Evolutionary conservation across 495 filamentous ascomycete species (phyloP), one percentile per base, ranked within the genome.

Genomic region (Xylaria flabelliformis): DNA sequence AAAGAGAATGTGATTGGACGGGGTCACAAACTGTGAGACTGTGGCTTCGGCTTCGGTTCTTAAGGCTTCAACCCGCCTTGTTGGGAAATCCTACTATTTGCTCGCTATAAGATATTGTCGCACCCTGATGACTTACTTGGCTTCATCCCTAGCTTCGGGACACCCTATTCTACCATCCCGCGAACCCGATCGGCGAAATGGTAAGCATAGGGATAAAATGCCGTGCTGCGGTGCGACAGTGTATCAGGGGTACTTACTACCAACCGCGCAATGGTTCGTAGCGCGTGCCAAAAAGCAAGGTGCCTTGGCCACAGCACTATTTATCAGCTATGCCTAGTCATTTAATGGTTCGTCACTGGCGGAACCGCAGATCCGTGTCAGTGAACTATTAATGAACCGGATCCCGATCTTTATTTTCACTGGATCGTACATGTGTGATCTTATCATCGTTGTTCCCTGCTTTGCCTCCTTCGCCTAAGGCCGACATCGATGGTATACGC

Each of bases 31-130:
- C 13, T 6, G 15, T 46, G 12, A 39, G 1, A 42, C 32, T 29
- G 50, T 55, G 65, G 65, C 51, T 42, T 68, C 44, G 21, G 21
- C 26, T 58, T 17, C 4, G 42, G 1, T 12, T 5, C 17, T 7
- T 34, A 42, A 15, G 46, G 32, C 21, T 8, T 19, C 24, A 53
- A 36, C 7, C 36, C 48, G 56, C 48, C 21, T 29, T 29, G n/a
- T 46, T 71, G 36, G 69, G 48, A 13, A 64, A 64, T 55, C 21
- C 46, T 29, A 56, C 34, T 56, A 71, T 64, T 55, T 44, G 50
- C 36, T 26, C 9, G 29, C 58, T 42, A 55, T 44, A 26, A 41
- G 17, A 32, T 0, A 10, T 8, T 56, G 69, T 62, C 29, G 68
- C 58, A 53, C 36, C 48, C 61, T 39, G 8, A 1, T 51, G 44